phyloP scores from a whole-genome alignment of 352 stramenopile genomes.

The Hyaloperonospora brassicae region DNA sequence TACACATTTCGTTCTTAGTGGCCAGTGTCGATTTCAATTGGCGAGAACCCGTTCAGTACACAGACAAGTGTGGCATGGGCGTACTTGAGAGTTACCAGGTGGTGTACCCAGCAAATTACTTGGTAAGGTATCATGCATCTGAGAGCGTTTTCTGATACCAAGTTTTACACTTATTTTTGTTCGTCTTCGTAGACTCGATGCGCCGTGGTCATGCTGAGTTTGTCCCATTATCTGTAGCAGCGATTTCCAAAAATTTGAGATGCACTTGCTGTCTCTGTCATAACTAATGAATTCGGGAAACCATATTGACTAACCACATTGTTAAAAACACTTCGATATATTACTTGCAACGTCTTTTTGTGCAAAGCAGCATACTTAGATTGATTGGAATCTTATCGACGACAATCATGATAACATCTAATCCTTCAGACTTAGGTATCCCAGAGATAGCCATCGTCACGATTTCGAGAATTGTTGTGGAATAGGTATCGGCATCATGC shows the following conservation, averaged over 20 bases:
- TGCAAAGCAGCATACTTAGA: no score
- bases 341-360: conserved; percentile 17
- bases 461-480: no score
- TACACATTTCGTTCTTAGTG: not conserved
- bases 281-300: not conserved
- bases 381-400: no score
- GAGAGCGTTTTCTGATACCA: conserved; percentile 5
- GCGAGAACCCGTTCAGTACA: conserved; percentile 5
- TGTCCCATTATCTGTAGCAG: conserved; percentile 5
- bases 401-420: no score
- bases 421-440: no score
- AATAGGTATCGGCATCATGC: no score
- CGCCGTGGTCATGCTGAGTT: conserved; percentile 10
- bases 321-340: conserved; percentile 7
- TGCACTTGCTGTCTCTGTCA: conserved; percentile 5
- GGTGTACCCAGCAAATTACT: conserved; percentile 1
- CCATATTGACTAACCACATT: conserved; percentile 7
- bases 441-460: no score
- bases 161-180: conserved; percentile 2
- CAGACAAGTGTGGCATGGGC: conserved; percentile 12
- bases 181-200: conserved; percentile 7
- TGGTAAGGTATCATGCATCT: conserved; percentile 1
- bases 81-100: conserved; percentile 5
- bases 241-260: conserved; percentile 4
- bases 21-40: conserved; percentile 3